Percentiles rank a stretch among this genome's conserved stretches.
Conservation (phyloP, 1,284 basidiomycete species). For the Psilocybe mexicana region DNA sequence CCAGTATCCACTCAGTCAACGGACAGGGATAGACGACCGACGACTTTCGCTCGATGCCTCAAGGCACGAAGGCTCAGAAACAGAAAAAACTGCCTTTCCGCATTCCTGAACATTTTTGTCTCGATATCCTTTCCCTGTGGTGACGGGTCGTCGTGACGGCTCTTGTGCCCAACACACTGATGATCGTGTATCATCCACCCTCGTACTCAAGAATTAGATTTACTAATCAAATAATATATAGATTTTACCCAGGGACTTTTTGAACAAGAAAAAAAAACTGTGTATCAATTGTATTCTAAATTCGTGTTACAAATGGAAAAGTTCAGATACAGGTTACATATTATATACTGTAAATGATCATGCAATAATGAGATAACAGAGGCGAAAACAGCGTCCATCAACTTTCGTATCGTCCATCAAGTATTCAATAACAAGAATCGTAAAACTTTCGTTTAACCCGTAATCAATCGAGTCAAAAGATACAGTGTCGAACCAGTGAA, state of each 20-base stretch:
- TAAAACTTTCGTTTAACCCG: slow-evolving; percentile 33
- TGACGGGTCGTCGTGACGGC: no score
- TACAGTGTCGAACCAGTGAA: slow-evolving; percentile 49
- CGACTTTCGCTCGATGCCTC: slow-evolving; percentile 13
- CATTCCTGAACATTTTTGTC: no score
- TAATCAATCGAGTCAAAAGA: slow-evolving; percentile 45
- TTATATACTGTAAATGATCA: neutral
- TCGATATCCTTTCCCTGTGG: no score
- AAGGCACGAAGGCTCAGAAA: neutral
- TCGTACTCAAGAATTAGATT: neutral
- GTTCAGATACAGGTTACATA: neutral
- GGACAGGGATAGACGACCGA: slow-evolving; percentile 5
- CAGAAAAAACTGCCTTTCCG: neutral
- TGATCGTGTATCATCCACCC: neutral
- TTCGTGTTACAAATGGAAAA: neutral
- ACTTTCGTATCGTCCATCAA: neutral
- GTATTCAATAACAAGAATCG: neutral
- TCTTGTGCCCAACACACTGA: no score
- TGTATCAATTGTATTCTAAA: no score
- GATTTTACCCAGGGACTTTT: no score
- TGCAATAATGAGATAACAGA: no score
- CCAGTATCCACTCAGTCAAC: neutral
- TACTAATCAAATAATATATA: no score
- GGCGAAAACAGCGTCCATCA: no score
- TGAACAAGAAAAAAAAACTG: no score